Percentiles rank a stretch among this genome's conserved stretches.
Conservation (phyloP, 2,329 filamentous ascomycete genomes). For the Coniella vitis region DNA sequence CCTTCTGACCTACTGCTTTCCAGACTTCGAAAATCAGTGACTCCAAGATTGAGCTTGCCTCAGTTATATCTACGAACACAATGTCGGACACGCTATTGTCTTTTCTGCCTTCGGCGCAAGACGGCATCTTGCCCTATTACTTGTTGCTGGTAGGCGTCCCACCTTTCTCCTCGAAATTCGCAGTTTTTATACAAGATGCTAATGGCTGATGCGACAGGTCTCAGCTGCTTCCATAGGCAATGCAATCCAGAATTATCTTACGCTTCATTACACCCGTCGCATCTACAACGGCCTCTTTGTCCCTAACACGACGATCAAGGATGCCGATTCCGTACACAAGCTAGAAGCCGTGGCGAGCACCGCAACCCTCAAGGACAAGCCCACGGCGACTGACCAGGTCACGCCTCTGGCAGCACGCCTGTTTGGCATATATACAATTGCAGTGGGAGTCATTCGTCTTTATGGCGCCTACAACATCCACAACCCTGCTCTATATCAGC, state of each 20-base stretch:
- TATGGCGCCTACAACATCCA: constrained; percentile 81
- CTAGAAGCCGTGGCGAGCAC: constrained; percentile 44
- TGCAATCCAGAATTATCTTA: constrained; percentile 74
- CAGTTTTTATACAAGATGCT: neutral
- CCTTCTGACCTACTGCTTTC: too few species aligned
- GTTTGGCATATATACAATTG: constrained; percentile 83
- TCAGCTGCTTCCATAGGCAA: constrained; percentile 79
- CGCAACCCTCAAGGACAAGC: constrained; percentile 36
- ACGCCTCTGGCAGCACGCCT: constrained; percentile 71
- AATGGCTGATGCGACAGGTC: constrained; percentile 47
- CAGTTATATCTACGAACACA: neutral
- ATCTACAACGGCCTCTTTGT: constrained; percentile 69
- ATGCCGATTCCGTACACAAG: constrained; percentile 35
- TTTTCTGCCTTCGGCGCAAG: constrained; percentile 39
- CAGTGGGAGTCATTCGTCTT: constrained; percentile 68
- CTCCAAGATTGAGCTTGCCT: neutral
- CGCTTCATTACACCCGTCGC: constrained; percentile 74
- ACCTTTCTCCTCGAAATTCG: constrained; percentile 16
- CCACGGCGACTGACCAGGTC: constrained; percentile 49
- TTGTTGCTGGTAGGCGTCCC: constrained; percentile 45
- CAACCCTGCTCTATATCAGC: constrained; percentile 66
- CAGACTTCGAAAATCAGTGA: too few species aligned
- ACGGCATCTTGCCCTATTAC: constrained; percentile 53
- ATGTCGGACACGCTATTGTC: constrained; percentile 39
- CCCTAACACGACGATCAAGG: constrained; percentile 38